These are phyloP conservation scores for Nemophila menziesii DNA, from an alignment of 257 asterid genomes.

Conservation along the genomic window DNA sequence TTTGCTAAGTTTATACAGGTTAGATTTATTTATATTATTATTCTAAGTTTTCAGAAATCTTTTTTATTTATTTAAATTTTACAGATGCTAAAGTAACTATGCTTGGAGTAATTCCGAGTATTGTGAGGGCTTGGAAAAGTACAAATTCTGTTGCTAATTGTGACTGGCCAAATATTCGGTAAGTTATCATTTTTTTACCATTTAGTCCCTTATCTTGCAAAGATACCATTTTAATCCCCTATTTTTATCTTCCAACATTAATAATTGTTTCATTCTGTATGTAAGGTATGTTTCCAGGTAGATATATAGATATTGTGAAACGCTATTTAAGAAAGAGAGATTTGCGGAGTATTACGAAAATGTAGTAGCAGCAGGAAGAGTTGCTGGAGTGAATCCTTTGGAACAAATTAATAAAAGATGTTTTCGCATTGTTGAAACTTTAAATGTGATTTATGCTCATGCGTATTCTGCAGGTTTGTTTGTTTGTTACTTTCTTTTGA, in stretches of 20 bases:
- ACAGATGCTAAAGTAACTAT: constrained; percentile 86
- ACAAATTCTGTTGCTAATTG: constrained; percentile 45
- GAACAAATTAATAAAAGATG: constrained; percentile 67
- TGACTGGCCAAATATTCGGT: constrained; percentile 97
- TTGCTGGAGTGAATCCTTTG: constrained; percentile 63
- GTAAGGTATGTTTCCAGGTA: too few species aligned
- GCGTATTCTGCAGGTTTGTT: constrained; percentile 83
- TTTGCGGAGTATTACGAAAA: constrained; percentile 44
- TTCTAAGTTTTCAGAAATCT: not conserved
- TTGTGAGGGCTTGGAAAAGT: constrained; percentile 87
- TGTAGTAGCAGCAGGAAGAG: constrained; percentile 90
- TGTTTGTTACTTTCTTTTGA: too few species aligned
- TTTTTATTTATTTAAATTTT: not conserved
- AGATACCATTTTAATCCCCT: too few species aligned
- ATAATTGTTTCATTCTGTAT: too few species aligned
- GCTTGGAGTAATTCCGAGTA: constrained; percentile 96
- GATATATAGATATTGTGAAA: constrained; percentile 61
- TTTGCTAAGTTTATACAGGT: constrained; percentile 97
- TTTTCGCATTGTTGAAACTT: constrained; percentile 39
- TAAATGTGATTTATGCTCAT: constrained; percentile 53
- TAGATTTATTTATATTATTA: too few species aligned
- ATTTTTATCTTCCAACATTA: too few species aligned
- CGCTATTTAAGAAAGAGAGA: constrained; percentile 45
- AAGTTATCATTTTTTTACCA: too few species aligned
- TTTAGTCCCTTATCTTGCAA: too few species aligned